Evolutionary conservation across 352 stramenopile species (phyloP), one percentile per base, ranked within the genome.

Genomic region (Pythium coloratum): DNA sequence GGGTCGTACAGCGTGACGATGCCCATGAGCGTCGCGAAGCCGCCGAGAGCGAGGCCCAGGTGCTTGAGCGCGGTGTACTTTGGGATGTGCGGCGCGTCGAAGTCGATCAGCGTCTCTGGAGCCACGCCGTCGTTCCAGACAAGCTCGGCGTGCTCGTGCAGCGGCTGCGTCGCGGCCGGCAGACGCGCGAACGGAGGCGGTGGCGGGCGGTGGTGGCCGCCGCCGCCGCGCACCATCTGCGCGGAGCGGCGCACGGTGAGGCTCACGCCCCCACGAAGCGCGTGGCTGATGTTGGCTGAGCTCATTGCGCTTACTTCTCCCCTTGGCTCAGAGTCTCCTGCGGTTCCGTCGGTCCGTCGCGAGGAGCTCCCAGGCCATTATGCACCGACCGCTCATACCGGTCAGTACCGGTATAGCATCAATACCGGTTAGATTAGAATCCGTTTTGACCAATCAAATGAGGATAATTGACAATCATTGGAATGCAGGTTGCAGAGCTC

Each of bases 71-170:
- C 88, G 32, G 77, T 76, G 66, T 82, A 90, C 72, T 90, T 93
- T 59, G 86, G 80, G 49, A 96, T 83, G 73, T 96, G 88, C 66
- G 88, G 83, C 61, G 88, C 86, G 65, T 96, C 88, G 55, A 96
- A 96, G 77, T 96, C 88, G 69, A 96, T 90, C 42, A 96, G 73
- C 72, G 87, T 93, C 80, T 96, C 86, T 36, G 88, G 88, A 18
- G 86, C 81, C 20, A 96, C 88, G 60, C 85, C 84, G 67, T 96
- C 88, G 71, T 92, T 93, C 88, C 88, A 96, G 59, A 96, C 88
- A 32, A 96, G 77, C 69, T 96, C 88, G 20, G 81, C 68, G 44
- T 94, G 80, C 64, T 94, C 84, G 65, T 91, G 84, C 47, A 93
- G 80, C 40, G 79, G 76, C 75, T 92, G 76, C 38, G 75, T 72